Conservation (phyloP, 495 filamentous ascomycete species). For the Letharia lupina region DNA sequence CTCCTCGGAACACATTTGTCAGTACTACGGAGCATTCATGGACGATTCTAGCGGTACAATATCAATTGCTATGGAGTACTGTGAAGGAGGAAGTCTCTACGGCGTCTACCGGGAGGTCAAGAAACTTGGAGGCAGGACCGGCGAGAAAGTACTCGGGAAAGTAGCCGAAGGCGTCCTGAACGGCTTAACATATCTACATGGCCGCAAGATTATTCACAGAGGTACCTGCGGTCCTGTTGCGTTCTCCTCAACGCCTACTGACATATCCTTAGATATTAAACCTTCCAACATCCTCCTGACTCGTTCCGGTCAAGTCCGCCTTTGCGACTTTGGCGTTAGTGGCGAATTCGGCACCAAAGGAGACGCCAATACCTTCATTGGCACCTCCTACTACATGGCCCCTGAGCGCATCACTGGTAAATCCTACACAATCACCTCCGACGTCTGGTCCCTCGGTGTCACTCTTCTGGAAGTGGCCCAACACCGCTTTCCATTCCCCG, state of each 20-base stretch:
- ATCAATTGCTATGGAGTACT: constrained; percentile 98
- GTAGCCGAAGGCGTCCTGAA: constrained; percentile 92
- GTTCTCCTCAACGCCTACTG: constrained; percentile 4
- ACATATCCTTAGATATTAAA: constrained; percentile 66
- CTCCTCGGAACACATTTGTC: constrained; percentile 86
- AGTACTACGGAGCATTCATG: constrained; percentile 86
- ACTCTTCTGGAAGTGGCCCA: constrained; percentile 95
- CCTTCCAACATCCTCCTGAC: constrained; percentile 94
- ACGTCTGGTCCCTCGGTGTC: constrained; percentile 95
- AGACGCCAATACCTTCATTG: constrained; percentile 97
- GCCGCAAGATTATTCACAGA: constrained; percentile 93
- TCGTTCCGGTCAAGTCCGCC: constrained; percentile 86
- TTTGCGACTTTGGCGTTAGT: constrained; percentile 96
- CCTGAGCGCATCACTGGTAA: constrained; percentile 96
- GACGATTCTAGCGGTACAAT: constrained; percentile 90
- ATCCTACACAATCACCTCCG: constrained; percentile 95
- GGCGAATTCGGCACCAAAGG: constrained; percentile 98
- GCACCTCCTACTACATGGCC: constrained; percentile 98
- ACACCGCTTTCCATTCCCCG: constrained; percentile 95
- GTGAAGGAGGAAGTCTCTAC: constrained; percentile 90
- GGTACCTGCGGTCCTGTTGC: constrained; percentile 32
- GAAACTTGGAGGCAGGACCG: constrained; percentile 84
- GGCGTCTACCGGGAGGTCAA: constrained; percentile 96
- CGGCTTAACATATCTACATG: constrained; percentile 92
- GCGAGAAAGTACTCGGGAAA: constrained; percentile 97